These are phyloP conservation scores for Metschnikowia lochheadii DNA, from an alignment of 805 yeast genomes.

Conservation along the genomic window DNA sequence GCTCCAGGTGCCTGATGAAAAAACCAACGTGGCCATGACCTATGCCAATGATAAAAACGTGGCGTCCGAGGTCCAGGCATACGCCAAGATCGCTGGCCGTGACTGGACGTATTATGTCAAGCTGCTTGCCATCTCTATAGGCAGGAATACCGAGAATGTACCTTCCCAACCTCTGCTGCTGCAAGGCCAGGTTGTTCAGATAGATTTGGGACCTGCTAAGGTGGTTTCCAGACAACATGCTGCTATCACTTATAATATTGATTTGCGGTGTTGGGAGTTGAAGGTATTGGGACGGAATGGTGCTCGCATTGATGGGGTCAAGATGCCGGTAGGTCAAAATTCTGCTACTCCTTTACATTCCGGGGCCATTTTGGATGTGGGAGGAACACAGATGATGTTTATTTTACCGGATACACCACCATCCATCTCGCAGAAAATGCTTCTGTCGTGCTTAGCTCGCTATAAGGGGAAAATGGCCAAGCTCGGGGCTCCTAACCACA, in stretches of 20 bases:
- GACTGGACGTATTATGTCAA: slow-evolving; percentile 95
- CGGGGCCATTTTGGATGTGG: slow-evolving; percentile 91
- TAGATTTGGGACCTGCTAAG: slow-evolving; percentile 94
- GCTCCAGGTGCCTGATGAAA: slow-evolving; percentile 65
- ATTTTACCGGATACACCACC: slow-evolving; percentile 90
- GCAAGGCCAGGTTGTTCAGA: slow-evolving; percentile 47
- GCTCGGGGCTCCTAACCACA: slow-evolving; percentile 2
- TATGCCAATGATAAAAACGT: slow-evolving; percentile 70
- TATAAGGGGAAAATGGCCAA: slow-evolving; percentile 25
- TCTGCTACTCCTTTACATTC: slow-evolving; percentile 60
- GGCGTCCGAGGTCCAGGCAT: slow-evolving; percentile 88
- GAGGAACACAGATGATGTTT: slow-evolving; percentile 99
- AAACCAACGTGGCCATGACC: slow-evolving; percentile 66
- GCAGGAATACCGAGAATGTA: slow-evolving; percentile 65
- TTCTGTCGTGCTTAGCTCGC: slow-evolving; percentile 33
- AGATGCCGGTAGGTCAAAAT: slow-evolving; percentile 46
- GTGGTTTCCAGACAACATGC: slow-evolving; percentile 96
- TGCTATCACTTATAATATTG: slow-evolving; percentile 68
- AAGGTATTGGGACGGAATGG: slow-evolving; percentile 87
- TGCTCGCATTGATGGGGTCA: slow-evolving; percentile 77
- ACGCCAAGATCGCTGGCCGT: slow-evolving; percentile 90
- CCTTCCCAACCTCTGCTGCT: slow-evolving; percentile 21
- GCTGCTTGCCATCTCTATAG: slow-evolving; percentile 67
- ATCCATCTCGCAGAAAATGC: slow-evolving; percentile 48
- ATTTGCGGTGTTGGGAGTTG: slow-evolving; percentile 80